phyloP scores from a whole-genome alignment of 768 basidiomycete genomes.

The Amanita muscaria region DNA sequence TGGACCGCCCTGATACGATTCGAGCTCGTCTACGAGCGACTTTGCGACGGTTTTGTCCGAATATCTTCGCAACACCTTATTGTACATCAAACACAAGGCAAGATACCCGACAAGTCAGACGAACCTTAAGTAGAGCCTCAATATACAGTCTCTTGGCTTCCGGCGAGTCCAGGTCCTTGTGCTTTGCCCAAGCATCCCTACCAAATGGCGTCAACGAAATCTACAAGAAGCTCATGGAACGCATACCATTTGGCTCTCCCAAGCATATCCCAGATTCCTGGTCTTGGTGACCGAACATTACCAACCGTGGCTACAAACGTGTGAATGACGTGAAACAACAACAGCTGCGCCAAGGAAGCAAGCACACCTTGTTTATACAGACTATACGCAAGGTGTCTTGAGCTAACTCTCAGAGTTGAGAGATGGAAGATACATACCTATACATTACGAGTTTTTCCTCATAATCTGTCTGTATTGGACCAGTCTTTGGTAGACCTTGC shows the following conservation, averaged over 20 bases:
- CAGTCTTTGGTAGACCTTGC: slow-evolving; percentile 85
- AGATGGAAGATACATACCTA: slow-evolving; percentile 40
- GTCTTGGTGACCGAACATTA: slow-evolving; percentile 71
- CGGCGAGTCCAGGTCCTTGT: slow-evolving; percentile 65
- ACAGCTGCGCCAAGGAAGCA: slow-evolving; percentile 3
- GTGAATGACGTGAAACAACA: slow-evolving; percentile 7
- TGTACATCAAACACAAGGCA: too few species aligned
- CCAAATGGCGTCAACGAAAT: background rate
- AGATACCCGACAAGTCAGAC: too few species aligned
- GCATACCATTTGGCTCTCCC: slow-evolving; percentile 87
- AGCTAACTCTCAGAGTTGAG: background rate
- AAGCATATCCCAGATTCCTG: slow-evolving; percentile 86
- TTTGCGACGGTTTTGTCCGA: slow-evolving; percentile 74
- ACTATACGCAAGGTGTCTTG: slow-evolving; percentile 29
- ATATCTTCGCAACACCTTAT: slow-evolving; percentile 70
- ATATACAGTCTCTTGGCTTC: slow-evolving; percentile 91
- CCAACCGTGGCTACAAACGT: slow-evolving; percentile 69
- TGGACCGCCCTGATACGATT: slow-evolving; percentile 65
- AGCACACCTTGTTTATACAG: slow-evolving; percentile 85
- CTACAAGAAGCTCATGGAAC: too few species aligned
- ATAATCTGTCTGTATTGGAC: slow-evolving; percentile 92
- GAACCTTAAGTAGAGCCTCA: slow-evolving; percentile 75
- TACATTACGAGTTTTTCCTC: slow-evolving; percentile 95
- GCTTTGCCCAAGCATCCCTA: slow-evolving; percentile 96
- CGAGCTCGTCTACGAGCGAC: slow-evolving; percentile 69